A percentile compares a stretch with the other conserved stretches of the same genome.
phyloP scores from a whole-genome alignment of 768 basidiomycete species.

The Trametes maxima region DNA sequence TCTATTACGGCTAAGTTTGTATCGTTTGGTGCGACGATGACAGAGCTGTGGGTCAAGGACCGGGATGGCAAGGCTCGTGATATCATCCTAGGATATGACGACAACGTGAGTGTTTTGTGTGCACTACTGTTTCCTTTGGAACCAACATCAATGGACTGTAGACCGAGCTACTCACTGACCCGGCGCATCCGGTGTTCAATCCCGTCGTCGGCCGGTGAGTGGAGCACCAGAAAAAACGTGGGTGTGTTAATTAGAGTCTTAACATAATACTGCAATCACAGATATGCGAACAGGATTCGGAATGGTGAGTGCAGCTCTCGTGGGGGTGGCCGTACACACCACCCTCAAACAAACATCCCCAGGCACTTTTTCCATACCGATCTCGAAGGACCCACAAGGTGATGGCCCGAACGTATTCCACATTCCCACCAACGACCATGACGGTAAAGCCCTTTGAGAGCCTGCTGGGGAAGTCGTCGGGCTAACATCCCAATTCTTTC shows the following conservation, averaged over 20 bases:
- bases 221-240: not conserved
- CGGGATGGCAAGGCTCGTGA: conserved; percentile 49
- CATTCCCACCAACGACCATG: conserved; percentile 52
- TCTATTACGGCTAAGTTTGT: conserved; percentile 63
- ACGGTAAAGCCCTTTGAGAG: conserved; percentile 38
- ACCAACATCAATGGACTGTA: conserved; percentile 16
- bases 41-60: conserved; percentile 58
- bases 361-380: conserved; percentile 57
- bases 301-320: conserved; percentile 38
- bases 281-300: conserved; percentile 57
- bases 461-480: conserved; percentile 23
- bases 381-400: conserved; percentile 47
- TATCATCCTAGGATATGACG: conserved; percentile 61
- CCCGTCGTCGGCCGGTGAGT: conserved; percentile 30
- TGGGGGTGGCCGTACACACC: not conserved
- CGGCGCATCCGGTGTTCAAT: conserved; percentile 49
- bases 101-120: conserved; percentile 41
- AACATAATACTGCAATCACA: conserved; percentile 40
- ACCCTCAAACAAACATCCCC: not conserved
- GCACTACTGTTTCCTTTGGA: not conserved
- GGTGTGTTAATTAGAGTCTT: not conserved
- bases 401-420: conserved; percentile 49
- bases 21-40: conserved; percentile 56
- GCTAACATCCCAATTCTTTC: not conserved
- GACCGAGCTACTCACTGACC: conserved; percentile 46